Percentiles rank a stretch among this genome's conserved stretches.
phyloP scores from a whole-genome alignment of 257 asterid genomes.

The Coffea eugenioides region DNA sequence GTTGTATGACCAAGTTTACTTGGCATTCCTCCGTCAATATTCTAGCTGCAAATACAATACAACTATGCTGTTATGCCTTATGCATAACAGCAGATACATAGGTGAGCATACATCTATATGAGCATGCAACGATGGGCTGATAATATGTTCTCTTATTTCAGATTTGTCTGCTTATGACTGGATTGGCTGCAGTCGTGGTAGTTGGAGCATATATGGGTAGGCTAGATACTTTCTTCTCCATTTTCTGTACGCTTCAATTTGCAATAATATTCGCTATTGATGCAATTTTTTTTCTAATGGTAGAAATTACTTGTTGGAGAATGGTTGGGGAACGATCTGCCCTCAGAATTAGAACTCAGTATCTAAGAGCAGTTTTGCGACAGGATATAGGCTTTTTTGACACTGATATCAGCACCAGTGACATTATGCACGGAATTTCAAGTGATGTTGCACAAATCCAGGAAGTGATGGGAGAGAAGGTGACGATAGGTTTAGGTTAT shows the following conservation, averaged over 20 bases:
- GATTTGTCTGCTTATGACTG: constrained; percentile 74
- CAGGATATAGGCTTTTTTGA: constrained; percentile 80
- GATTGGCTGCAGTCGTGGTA: constrained; percentile 57
- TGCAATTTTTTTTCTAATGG: constrained; percentile 1
- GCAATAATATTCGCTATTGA: neutral
- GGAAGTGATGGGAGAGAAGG: constrained; percentile 94
- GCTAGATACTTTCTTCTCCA: neutral
- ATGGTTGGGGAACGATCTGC: constrained; percentile 81
- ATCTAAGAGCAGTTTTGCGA: constrained; percentile 68
- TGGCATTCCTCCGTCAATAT: neutral
- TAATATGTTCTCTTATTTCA: constrained; percentile 12
- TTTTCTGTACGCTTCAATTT: constrained; percentile 6
- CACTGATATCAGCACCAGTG: constrained; percentile 65
- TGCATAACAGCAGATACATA: neutral
- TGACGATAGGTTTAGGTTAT: constrained; percentile 14
- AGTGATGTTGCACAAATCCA: constrained; percentile 90
- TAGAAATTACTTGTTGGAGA: constrained; percentile 89
- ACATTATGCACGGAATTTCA: constrained; percentile 88
- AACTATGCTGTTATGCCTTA: neutral
- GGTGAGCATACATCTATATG: neutral
- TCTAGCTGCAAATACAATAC: neutral
- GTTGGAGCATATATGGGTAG: constrained; percentile 86
- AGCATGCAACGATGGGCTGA: neutral
- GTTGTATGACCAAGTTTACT: neutral
- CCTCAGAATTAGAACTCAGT: constrained; percentile 70